Percentiles rank a stretch among this genome's conserved stretches.
These are phyloP conservation scores for Globisporangium megalacanthum DNA, from an alignment of 352 stramenopile genomes.

Conservation along the genomic window DNA sequence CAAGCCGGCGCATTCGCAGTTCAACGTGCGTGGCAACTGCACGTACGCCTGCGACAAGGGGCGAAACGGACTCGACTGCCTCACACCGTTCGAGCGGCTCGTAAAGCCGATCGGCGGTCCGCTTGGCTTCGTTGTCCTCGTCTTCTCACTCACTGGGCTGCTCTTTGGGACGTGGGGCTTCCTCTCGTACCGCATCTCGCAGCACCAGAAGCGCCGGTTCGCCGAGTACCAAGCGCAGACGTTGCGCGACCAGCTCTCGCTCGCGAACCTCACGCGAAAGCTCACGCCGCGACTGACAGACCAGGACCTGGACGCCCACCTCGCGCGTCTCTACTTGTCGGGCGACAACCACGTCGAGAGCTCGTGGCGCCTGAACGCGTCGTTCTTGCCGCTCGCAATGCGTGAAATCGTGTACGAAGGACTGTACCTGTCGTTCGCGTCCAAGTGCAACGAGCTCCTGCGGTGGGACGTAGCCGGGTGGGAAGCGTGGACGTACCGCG, in stretches of 20 bases:
- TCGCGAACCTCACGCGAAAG: conserved; percentile 64
- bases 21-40: conserved; percentile 76
- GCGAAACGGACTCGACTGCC: conserved; percentile 66
- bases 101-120: conserved; percentile 75
- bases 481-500: conserved; percentile 63
- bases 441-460: conserved; percentile 64
- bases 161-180: conserved; percentile 69
- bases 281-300: conserved; percentile 70
- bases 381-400: conserved; percentile 45
- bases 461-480: conserved; percentile 49
- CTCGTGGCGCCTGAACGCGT: conserved; percentile 58
- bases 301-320: conserved; percentile 66
- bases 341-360: conserved; percentile 68
- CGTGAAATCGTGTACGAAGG: conserved; percentile 76
- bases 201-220: conserved; percentile 45
- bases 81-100: conserved; percentile 80
- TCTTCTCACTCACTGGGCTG: conserved; percentile 40
- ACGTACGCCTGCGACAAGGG: conserved; percentile 80
- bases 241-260: conserved; percentile 63
- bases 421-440: conserved; percentile 64
- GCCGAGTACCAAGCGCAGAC: conserved; percentile 71
- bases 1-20: conserved; percentile 66
- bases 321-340: conserved; percentile 67
- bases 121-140: conserved; percentile 66
- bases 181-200: conserved; percentile 53